phyloP scores from a whole-genome alignment of 768 basidiomycete genomes.

The Kwoniella pini region DNA sequence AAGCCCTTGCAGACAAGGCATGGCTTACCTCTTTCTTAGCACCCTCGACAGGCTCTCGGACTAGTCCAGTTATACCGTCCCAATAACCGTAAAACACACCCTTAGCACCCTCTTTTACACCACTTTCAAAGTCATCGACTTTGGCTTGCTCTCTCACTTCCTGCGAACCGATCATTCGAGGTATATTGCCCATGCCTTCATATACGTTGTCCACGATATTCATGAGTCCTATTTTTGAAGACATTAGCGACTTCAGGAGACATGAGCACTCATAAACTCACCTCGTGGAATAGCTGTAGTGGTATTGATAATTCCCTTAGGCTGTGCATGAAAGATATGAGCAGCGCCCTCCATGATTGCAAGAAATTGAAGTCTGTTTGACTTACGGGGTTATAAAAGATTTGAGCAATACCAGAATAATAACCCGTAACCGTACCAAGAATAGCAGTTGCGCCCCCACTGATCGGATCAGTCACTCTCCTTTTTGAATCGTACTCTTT shows the following conservation, averaged over 20 bases:
- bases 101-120: conserved; percentile 60
- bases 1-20: not conserved
- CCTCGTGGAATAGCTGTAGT: conserved; percentile 60
- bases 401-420: conserved; percentile 59
- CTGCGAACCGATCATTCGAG: conserved; percentile 57
- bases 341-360: not conserved
- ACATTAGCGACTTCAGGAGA: not conserved
- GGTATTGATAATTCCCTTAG: conserved; percentile 59
- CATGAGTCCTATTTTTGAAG: conserved; percentile 58
- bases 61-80: conserved; percentile 57
- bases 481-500: conserved; percentile 59
- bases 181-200: conserved; percentile 40
- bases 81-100: conserved; percentile 55
- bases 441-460: conserved; percentile 59
- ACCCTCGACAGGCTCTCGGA: conserved; percentile 56
- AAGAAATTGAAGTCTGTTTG: not conserved
- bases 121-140: conserved; percentile 58
- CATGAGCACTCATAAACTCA: conserved; percentile 27
- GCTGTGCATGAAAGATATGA: conserved; percentile 33
- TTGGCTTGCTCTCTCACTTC: conserved; percentile 57
- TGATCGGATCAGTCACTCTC: conserved; percentile 57
- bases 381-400: conserved; percentile 57
- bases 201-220: conserved; percentile 51
- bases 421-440: conserved; percentile 62
- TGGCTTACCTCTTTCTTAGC: conserved; percentile 55